These are phyloP conservation scores for Ogataea thermomethanolica DNA, from an alignment of 805 yeast genomes.

Conservation along the genomic window DNA sequence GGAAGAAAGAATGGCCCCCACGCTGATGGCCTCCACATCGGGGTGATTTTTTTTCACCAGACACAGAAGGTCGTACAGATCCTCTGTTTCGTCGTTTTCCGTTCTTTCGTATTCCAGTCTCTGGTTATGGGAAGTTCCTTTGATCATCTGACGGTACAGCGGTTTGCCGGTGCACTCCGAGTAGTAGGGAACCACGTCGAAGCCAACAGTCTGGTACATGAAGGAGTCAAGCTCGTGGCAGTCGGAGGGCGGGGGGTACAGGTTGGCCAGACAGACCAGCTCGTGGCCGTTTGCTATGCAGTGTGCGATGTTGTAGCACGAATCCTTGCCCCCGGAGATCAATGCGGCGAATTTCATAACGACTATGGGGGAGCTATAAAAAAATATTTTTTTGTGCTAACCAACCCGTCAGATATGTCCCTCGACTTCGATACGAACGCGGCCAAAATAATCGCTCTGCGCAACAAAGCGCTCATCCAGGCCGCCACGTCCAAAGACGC, in stretches of 20 bases:
- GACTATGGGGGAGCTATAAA: background rate
- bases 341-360: constrained; percentile 88
- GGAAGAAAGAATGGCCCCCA: constrained; percentile 94
- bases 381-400: background rate
- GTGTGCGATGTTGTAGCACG: constrained; percentile 84
- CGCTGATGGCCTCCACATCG: constrained; percentile 80
- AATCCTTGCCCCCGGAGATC: constrained; percentile 95
- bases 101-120: constrained; percentile 68
- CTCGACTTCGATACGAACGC: constrained; percentile 19
- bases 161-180: constrained; percentile 75
- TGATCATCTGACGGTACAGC: constrained; percentile 63
- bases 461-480: constrained; percentile 20
- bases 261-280: constrained; percentile 77
- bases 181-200: constrained; percentile 65
- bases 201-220: constrained; percentile 98
- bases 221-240: constrained; percentile 83
- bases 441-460: constrained; percentile 15
- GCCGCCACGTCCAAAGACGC: constrained; percentile 24
- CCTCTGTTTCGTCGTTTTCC: constrained; percentile 82
- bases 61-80: constrained; percentile 53
- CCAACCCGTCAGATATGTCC: background rate
- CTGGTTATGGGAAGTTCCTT: constrained; percentile 60
- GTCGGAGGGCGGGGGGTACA: constrained; percentile 52
- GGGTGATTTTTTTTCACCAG: constrained; percentile 54
- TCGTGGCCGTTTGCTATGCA: constrained; percentile 86